Conservation (phyloP, 352 stramenopile species). For the Pythium chondricola region DNA sequence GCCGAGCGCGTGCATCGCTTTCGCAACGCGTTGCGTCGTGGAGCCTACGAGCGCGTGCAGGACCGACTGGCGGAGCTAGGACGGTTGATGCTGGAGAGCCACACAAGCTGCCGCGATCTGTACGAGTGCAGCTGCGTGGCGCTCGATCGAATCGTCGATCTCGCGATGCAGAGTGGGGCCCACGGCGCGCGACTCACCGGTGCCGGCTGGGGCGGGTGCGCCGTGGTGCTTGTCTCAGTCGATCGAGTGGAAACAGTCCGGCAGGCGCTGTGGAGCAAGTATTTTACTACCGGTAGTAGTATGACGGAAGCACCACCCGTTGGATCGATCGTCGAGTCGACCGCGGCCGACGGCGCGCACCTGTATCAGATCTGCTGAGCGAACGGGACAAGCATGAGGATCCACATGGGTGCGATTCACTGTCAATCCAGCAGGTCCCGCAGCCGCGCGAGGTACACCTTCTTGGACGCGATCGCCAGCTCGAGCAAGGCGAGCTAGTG, state of each 20-base stretch:
- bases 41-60: not conserved
- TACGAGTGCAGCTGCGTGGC: slow-evolving; percentile 79
- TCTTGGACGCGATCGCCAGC: slow-evolving; percentile 59
- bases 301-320: not conserved
- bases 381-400: no score
- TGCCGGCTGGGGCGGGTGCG: slow-evolving; percentile 81
- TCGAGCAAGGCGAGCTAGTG: slow-evolving; percentile 56
- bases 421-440: slow-evolving; percentile 16
- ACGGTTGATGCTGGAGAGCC: slow-evolving; percentile 59
- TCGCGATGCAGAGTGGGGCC: slow-evolving; percentile 34
- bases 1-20: slow-evolving; percentile 57
- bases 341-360: slow-evolving; percentile 7
- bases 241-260: not conserved
- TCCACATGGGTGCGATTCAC: no score
- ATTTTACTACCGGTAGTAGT: not conserved
- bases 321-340: slow-evolving; percentile 27
- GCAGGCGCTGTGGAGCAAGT: not conserved
- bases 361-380: no score
- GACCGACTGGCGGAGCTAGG: slow-evolving; percentile 31
- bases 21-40: slow-evolving; percentile 16
- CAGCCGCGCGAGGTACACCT: slow-evolving; percentile 43
- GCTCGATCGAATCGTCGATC: slow-evolving; percentile 58
- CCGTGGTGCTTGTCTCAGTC: slow-evolving; percentile 39
- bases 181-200: slow-evolving; percentile 69
- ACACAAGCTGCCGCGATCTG: slow-evolving; percentile 48